A percentile compares a stretch with the other conserved stretches of the same genome.
These are phyloP conservation scores for Mycena rosella DNA, from an alignment of 768 basidiomycete species.

Conservation along the genomic window DNA sequence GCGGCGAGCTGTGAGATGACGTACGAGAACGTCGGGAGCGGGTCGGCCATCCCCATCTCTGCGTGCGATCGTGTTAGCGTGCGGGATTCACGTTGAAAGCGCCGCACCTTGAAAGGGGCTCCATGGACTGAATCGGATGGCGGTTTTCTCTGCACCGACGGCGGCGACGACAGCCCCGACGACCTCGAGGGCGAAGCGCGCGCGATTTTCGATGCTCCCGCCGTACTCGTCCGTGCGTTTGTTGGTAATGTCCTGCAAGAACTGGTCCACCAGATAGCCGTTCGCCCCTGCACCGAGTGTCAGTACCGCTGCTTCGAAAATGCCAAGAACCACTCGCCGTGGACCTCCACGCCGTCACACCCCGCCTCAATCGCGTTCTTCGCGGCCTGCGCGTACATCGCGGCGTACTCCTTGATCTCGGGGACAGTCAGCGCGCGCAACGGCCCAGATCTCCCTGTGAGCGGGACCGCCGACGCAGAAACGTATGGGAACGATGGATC, in stretches of 20 bases:
- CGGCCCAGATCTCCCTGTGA: neutral
- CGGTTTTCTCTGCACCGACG: conserved; percentile 57
- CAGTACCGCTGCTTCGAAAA: neutral
- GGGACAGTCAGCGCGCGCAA: conserved; percentile 33
- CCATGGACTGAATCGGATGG: conserved; percentile 57
- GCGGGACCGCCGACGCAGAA: conserved; percentile 40
- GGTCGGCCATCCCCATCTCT: conserved; percentile 49
- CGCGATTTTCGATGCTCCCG: conserved; percentile 61
- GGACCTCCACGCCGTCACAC: conserved; percentile 31
- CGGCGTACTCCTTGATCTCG: conserved; percentile 46
- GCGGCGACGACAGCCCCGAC: conserved; percentile 54
- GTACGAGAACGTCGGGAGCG: conserved; percentile 47
- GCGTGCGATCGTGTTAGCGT: neutral
- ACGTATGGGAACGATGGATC: conserved; percentile 34
- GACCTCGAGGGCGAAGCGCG: conserved; percentile 59
- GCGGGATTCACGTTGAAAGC: conserved; percentile 25
- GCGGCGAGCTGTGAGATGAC: conserved; percentile 41
- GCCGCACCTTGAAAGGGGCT: conserved; percentile 44
- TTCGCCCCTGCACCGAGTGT: conserved; percentile 26
- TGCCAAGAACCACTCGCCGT: neutral
- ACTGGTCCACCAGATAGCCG: conserved; percentile 58
- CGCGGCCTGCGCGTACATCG: conserved; percentile 5
- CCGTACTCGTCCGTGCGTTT: conserved; percentile 60
- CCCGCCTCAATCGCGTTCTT: conserved; percentile 29
- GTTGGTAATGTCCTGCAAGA: conserved; percentile 48